phyloP scores from a whole-genome alignment of 148 eudicot species.

The Pharnaceum exiguum region DNA sequence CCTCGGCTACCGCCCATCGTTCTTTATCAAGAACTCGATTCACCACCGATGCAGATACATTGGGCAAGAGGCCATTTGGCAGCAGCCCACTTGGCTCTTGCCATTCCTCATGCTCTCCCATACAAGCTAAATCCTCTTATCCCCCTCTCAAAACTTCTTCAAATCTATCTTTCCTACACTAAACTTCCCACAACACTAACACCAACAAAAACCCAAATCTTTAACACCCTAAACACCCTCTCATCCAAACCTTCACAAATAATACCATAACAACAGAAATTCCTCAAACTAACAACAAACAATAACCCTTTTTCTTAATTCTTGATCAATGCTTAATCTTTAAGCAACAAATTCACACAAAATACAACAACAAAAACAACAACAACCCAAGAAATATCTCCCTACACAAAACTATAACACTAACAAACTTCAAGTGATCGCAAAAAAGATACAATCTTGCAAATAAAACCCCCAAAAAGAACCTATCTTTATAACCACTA shows the following conservation, averaged over 20 bases:
- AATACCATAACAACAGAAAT: not conserved
- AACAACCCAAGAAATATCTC: too few relatives aligned
- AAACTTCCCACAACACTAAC: too few relatives aligned
- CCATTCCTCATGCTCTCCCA: slow-evolving; percentile 39
- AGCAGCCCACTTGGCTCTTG: slow-evolving; percentile 29
- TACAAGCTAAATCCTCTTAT: slow-evolving; percentile 19
- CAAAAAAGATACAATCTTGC: too few relatives aligned
- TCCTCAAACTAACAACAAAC: not conserved
- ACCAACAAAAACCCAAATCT: not conserved
- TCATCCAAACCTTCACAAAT: not conserved
- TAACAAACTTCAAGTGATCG: too few relatives aligned
- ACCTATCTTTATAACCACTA: too few relatives aligned
- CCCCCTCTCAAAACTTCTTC: not conserved
- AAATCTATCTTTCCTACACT: too few relatives aligned
- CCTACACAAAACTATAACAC: too few relatives aligned
- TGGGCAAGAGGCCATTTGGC: slow-evolving; percentile 42
- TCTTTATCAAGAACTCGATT: slow-evolving; percentile 44
- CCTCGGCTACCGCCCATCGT: slow-evolving; percentile 73
- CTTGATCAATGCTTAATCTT: too few relatives aligned
- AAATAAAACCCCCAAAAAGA: too few relatives aligned
- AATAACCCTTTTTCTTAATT: too few relatives aligned
- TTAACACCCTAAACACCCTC: not conserved
- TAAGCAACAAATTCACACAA: too few relatives aligned
- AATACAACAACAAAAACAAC: too few relatives aligned
- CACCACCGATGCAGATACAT: slow-evolving; percentile 41